Percentiles rank a stretch among this genome's conserved stretches.
Conservation (phyloP, 768 basidiomycete species). For the Heimioporus sp. region DNA sequence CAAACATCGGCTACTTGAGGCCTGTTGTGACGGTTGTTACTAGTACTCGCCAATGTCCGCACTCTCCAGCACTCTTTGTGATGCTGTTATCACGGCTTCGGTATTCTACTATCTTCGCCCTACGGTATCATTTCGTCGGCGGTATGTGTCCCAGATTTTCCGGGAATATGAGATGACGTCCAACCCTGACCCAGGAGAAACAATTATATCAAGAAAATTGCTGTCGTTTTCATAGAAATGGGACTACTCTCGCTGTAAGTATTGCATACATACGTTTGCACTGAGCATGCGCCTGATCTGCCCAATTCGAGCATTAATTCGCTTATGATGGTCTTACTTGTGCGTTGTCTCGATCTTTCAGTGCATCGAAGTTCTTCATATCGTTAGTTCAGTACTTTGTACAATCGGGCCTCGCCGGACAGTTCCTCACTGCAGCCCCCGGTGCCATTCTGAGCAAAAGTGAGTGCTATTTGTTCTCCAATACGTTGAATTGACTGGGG, state of each 20-base stretch:
- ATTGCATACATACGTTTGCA: background rate
- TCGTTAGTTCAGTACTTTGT: background rate
- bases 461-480: background rate
- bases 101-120: background rate
- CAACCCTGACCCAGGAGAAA: background rate
- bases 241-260: background rate
- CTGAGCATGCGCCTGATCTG: background rate
- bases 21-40: background rate
- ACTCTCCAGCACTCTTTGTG: background rate
- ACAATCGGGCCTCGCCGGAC: background rate
- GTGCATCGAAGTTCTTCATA: background rate
- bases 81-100: background rate
- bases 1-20: background rate
- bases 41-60: background rate
- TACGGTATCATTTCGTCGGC: background rate
- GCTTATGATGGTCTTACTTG: background rate
- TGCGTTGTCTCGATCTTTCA: background rate
- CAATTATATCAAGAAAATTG: background rate
- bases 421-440: background rate
- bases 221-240: background rate
- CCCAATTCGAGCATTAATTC: background rate
- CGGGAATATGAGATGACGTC: background rate
- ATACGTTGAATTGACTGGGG: background rate
- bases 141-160: background rate
- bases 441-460: background rate